Conservation (phyloP, 495 filamentous ascomycete species). For the Hypoxylon subgilvum region DNA sequence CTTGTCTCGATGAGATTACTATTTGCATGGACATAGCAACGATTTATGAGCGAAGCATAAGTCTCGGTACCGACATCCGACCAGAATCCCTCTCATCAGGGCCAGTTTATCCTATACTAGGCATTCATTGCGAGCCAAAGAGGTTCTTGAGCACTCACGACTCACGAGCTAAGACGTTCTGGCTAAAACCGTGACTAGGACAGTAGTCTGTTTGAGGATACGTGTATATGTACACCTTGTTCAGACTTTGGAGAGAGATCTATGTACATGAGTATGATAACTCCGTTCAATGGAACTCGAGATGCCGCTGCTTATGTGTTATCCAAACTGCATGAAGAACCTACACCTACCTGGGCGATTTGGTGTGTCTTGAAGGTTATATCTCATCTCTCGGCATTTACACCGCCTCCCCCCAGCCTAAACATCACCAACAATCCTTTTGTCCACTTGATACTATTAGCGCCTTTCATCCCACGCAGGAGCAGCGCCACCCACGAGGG, state of each 20-base stretch:
- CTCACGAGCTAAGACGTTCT: background rate
- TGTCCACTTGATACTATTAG: background rate
- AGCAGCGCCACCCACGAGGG: background rate
- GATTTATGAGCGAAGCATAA: background rate
- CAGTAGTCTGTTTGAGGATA: background rate
- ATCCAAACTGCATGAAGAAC: too few relatives aligned
- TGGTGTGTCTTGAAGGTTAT: too few relatives aligned
- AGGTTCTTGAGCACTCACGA: background rate
- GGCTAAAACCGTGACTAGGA: background rate
- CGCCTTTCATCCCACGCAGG: background rate
- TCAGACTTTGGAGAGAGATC: background rate
- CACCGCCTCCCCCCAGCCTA: background rate
- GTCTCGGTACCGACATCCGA: conserved; percentile 16
- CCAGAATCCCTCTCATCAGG: background rate
- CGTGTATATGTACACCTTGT: too few relatives aligned
- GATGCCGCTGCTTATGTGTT: background rate
- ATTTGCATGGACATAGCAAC: conserved; percentile 12
- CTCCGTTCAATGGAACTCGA: background rate
- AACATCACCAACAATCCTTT: background rate
- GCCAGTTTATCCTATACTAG: background rate
- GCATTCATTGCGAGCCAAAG: background rate
- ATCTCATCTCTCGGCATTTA: too few relatives aligned
- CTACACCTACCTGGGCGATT: too few relatives aligned
- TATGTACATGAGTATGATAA: background rate
- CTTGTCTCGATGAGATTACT: conserved; percentile 36